Percentiles rank a stretch among this genome's conserved stretches.
phyloP scores from a whole-genome alignment of 495 filamentous ascomycete species.

The Annulohypoxylon bovei region DNA sequence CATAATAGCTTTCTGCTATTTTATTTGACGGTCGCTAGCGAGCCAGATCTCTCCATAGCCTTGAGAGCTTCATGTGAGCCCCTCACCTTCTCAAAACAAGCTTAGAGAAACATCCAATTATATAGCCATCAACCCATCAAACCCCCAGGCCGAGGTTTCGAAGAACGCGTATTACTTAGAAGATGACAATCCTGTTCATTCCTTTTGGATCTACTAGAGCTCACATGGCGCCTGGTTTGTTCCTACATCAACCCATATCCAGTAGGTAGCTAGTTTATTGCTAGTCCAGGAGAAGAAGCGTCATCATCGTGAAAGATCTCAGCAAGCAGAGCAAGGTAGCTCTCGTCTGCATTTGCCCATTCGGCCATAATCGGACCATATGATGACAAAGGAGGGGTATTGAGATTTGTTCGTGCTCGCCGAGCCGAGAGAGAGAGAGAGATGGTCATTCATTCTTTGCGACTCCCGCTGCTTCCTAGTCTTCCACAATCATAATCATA shows the following conservation, averaged over 20 bases:
- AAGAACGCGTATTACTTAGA: constrained; percentile 37
- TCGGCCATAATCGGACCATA: constrained; percentile 44
- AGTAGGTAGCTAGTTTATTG: constrained; percentile 1
- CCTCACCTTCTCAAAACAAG: constrained; percentile 39
- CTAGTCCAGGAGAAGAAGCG: constrained; percentile 3
- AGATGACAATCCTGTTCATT: constrained; percentile 7
- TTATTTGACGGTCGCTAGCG: constrained; percentile 46
- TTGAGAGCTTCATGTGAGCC: constrained; percentile 37
- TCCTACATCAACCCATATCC: constrained; percentile 17
- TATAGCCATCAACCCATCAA: constrained; percentile 2
- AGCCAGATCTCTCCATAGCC: constrained; percentile 39
- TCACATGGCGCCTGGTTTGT: constrained; percentile 26
- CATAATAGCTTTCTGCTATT: constrained; percentile 42
- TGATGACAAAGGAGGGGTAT: constrained; percentile 44
- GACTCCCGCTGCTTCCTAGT: constrained; percentile 24
- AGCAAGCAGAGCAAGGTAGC: constrained; percentile 29
- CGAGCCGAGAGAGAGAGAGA: constrained; percentile 38
- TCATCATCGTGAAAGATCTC: constrained; percentile 15
- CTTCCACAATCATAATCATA: constrained; percentile 4
- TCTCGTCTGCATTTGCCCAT: constrained; percentile 35
- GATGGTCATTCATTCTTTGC: constrained; percentile 39
- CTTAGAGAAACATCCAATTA: constrained; percentile 43
- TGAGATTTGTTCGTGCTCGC: constrained; percentile 40
- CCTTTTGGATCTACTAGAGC: constrained; percentile 15
- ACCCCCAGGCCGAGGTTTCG: constrained; percentile 5